Conservation (phyloP, 176 grass and related monocot genomes). For the Paspalum notatum region DNA sequence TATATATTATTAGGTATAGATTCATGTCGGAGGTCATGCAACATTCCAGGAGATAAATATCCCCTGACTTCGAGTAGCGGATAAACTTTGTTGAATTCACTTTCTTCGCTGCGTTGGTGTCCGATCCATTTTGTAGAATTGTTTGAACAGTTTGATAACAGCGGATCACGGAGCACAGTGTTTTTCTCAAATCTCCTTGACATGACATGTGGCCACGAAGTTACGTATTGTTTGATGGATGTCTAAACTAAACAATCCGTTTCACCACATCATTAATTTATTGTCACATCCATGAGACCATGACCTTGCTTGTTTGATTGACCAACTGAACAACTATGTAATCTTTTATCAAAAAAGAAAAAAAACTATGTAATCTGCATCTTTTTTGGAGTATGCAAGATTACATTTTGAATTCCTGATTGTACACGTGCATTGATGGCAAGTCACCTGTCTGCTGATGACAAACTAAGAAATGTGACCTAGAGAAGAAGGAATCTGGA, state of each 20-base stretch:
- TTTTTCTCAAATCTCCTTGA: neutral
- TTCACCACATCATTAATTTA: constrained; percentile 17
- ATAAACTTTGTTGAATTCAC: neutral
- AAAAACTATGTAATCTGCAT: neutral
- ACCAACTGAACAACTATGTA: neutral
- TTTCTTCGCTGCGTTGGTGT: neutral
- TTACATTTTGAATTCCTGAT: constrained; percentile 11
- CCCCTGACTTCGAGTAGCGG: neutral
- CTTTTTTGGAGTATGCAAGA: neutral
- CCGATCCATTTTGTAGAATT: constrained; percentile 5
- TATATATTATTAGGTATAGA: too few species aligned
- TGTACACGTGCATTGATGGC: neutral
- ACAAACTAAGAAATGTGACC: neutral
- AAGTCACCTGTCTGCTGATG: neutral
- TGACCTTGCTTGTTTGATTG: constrained; percentile 6
- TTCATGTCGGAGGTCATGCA: too few species aligned
- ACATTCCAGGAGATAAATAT: neutral
- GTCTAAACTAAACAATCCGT: neutral
- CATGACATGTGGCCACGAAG: neutral
- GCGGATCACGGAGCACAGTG: neutral
- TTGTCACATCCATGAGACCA: neutral
- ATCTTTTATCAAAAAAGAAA: too few species aligned
- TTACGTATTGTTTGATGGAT: neutral
- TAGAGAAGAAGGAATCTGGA: neutral
- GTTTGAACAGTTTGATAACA: neutral